A percentile compares a stretch with the other conserved stretches of the same genome.
Conservation (phyloP, 164 flowering plant species). For the Litsea cubeba region DNA sequence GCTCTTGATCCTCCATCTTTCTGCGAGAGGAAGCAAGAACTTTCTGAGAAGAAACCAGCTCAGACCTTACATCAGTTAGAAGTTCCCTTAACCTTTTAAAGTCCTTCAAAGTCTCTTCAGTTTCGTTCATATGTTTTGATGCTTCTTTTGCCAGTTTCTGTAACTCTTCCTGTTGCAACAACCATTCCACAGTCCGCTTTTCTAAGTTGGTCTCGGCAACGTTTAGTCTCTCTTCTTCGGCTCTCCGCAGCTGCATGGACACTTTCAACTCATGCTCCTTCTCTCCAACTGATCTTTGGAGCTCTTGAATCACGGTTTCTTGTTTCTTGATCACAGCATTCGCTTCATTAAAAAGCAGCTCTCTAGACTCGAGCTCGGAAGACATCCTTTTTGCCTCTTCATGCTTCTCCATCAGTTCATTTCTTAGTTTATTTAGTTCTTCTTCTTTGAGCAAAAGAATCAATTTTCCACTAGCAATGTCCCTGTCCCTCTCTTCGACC, state of each 20-base stretch:
- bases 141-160: conserved; percentile 43
- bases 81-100: conserved; percentile 62
- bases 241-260: conserved; percentile 27
- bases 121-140: conserved; percentile 32
- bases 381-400: conserved; percentile 41
- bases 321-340: conserved; percentile 60
- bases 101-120: conserved; percentile 43
- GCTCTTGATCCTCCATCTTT: conserved; percentile 62
- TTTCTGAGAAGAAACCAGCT: conserved; percentile 65
- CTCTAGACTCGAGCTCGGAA: conserved; percentile 43
- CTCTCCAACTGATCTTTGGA: conserved; percentile 34
- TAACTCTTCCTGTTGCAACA: conserved; percentile 55
- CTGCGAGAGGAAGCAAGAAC: conserved; percentile 53
- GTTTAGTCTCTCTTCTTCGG: conserved; percentile 56
- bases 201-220: conserved; percentile 58
- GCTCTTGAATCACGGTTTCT: conserved; percentile 47
- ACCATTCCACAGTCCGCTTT: conserved; percentile 60
- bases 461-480: conserved; percentile 32
- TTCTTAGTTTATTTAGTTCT: conserved; percentile 50
- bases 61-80: conserved; percentile 68
- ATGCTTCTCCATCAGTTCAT: conserved; percentile 41
- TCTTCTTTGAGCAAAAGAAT: conserved; percentile 47
- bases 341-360: conserved; percentile 50
- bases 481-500: conserved; percentile 46
- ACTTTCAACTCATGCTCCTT: conserved; percentile 55